A percentile compares a stretch with the other conserved stretches of the same genome.
Conservation (phyloP, 1,139 yeast species). For the Suhomyces bolitotheri region DNA sequence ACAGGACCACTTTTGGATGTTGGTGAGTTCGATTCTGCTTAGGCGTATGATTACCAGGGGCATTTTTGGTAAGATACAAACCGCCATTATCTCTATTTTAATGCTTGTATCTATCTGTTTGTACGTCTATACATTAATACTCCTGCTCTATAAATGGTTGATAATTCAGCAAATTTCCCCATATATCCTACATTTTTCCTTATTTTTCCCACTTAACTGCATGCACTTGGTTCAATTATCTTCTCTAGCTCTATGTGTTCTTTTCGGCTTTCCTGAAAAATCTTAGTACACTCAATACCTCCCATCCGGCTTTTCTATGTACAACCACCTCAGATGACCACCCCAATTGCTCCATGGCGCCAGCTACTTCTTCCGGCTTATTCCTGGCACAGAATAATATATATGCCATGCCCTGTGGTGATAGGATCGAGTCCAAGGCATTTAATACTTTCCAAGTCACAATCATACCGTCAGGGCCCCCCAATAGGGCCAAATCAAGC, state of each 20-base stretch:
- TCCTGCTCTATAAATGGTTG: too few relatives aligned
- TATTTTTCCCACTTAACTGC: not conserved
- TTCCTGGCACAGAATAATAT: conserved; percentile 85
- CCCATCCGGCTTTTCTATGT: conserved; percentile 91
- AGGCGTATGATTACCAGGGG: too few relatives aligned
- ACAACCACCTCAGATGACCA: conserved; percentile 59
- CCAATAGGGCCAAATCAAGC: conserved; percentile 86
- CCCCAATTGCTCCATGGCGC: conserved; percentile 46
- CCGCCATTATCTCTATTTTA: too few relatives aligned
- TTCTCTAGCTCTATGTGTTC: not conserved
- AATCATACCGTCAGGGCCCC: conserved; percentile 89
- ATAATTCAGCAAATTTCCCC: too few relatives aligned
- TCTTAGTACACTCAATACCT: conserved; percentile 73
- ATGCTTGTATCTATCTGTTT: too few relatives aligned
- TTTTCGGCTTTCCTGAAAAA: conserved; percentile 29
- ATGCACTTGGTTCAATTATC: not conserved
- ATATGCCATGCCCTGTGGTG: conserved; percentile 70
- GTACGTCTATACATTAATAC: too few relatives aligned
- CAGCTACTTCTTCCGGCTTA: conserved; percentile 62
- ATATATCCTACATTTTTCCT: not conserved
- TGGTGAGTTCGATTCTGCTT: too few relatives aligned
- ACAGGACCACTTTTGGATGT: too few relatives aligned
- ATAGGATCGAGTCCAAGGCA: conserved; percentile 47
- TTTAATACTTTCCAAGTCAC: conserved; percentile 68
- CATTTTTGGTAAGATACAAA: too few relatives aligned